These are phyloP conservation scores for Pseudogymnoascus verrucosus DNA, from an alignment of 2,329 filamentous ascomycete genomes.

Conservation along the genomic window DNA sequence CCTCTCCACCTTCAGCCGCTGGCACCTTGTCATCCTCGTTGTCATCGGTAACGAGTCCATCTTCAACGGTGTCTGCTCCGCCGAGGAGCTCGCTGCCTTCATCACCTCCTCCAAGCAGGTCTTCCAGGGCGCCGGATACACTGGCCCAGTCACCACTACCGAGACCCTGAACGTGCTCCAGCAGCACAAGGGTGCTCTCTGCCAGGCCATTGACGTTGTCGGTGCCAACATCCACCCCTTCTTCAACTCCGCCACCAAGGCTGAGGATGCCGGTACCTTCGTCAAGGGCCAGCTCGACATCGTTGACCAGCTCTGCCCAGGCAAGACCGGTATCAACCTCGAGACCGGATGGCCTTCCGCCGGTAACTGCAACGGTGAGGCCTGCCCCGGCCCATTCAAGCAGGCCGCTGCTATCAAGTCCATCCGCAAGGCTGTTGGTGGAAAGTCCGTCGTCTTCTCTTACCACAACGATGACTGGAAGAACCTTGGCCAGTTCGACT, in stretches of 20 bases:
- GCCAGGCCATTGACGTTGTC: slow-evolving; percentile 66
- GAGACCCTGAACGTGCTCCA: slow-evolving; percentile 78
- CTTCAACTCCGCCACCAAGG: slow-evolving; percentile 68
- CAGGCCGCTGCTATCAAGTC: slow-evolving; percentile 66
- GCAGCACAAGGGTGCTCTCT: slow-evolving; percentile 53
- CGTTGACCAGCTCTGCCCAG: slow-evolving; percentile 61
- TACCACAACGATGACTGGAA: slow-evolving; percentile 80
- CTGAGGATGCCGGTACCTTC: slow-evolving; percentile 65
- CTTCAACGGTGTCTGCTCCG: slow-evolving; percentile 62
- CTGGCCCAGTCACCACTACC: slow-evolving; percentile 69
- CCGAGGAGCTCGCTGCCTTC: slow-evolving; percentile 58
- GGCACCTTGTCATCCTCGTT: slow-evolving; percentile 68
- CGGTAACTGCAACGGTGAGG: slow-evolving; percentile 63
- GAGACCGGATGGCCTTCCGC: slow-evolving; percentile 83
- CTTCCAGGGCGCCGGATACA: slow-evolving; percentile 61
- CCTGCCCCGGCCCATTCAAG: slow-evolving; percentile 57
- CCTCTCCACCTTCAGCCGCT: slow-evolving; percentile 66
- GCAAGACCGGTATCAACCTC: slow-evolving; percentile 68
- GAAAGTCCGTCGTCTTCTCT: slow-evolving; percentile 72
- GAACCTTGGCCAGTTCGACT: slow-evolving; percentile 54
- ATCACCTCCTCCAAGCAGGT: slow-evolving; percentile 57
- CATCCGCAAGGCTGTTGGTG: slow-evolving; percentile 59
- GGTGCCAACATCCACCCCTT: slow-evolving; percentile 87
- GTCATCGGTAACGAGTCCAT: slow-evolving; percentile 89
- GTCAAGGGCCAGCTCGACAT: slow-evolving; percentile 64